Evolutionary conservation across 139 green algal species (phyloP).

Genomic region (Chlorella sorokiniana): DNA sequence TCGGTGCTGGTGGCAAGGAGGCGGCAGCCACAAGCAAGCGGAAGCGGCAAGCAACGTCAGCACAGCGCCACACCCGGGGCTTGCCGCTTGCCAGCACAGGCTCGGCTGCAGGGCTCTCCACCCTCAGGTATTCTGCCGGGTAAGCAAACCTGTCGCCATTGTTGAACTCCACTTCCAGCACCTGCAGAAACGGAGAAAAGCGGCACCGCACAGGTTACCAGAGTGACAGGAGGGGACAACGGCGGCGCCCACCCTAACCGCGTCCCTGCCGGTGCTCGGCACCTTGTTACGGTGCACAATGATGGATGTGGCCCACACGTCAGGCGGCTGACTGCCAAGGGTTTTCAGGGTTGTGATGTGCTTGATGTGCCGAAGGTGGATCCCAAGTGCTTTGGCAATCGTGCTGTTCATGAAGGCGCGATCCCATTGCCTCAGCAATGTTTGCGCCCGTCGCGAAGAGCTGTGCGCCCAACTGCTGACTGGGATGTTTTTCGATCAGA

Average conservation of each 20-base stretch:
- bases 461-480: too few species aligned
- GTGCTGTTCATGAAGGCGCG: too few species aligned
- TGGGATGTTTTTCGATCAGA: too few species aligned
- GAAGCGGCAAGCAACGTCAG: neutral
- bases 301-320: neutral
- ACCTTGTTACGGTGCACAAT: neutral
- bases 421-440: too few species aligned
- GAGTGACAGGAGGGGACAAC: neutral
- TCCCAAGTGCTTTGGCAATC: too few species aligned
- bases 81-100: neutral
- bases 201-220: too few species aligned
- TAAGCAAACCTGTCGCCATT: constrained; percentile 27
- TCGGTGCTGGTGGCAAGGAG: too few species aligned
- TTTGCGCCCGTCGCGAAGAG: too few species aligned
- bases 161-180: constrained; percentile 23
- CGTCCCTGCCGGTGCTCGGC: neutral
- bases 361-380: too few species aligned
- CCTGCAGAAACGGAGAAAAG: neutral
- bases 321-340: neutral
- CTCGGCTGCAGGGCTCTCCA: constrained; percentile 31
- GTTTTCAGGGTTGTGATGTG: too few species aligned
- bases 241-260: neutral
- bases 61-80: neutral
- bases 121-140: constrained; percentile 35
- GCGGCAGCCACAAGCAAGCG: neutral